These are phyloP conservation scores for Emmonsia crescens DNA, from an alignment of 2,329 filamentous ascomycete genomes.

Conservation along the genomic window DNA sequence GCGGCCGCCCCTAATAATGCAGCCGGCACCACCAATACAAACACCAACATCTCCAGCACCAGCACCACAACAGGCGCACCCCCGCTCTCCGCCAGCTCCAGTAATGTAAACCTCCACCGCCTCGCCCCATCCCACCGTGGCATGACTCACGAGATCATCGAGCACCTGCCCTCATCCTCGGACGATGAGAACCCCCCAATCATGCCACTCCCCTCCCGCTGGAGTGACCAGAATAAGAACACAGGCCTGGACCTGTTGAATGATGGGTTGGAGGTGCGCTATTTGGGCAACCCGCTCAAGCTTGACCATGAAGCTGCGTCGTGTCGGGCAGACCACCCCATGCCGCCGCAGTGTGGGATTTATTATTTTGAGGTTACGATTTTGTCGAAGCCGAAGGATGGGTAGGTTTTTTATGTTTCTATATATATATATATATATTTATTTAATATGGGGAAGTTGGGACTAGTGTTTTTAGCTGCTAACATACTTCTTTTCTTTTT, in stretches of 20 bases:
- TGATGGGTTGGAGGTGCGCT: slow-evolving; percentile 62
- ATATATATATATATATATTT: not conserved
- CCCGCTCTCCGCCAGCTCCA: slow-evolving; percentile 43
- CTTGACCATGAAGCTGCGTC: slow-evolving; percentile 66
- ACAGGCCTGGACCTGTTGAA: slow-evolving; percentile 60
- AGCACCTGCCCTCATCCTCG: slow-evolving; percentile 49
- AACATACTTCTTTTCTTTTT: slow-evolving; percentile 2
- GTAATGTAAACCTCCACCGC: slow-evolving; percentile 46
- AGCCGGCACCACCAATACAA: not conserved
- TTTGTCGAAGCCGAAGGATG: slow-evolving; percentile 55
- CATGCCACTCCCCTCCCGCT: slow-evolving; percentile 64
- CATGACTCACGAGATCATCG: slow-evolving; percentile 73
- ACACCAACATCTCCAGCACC: not conserved
- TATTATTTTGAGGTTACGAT: slow-evolving; percentile 83
- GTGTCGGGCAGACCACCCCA: slow-evolving; percentile 71
- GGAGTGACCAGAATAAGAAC: slow-evolving; percentile 71
- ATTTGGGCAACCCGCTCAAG: slow-evolving; percentile 46
- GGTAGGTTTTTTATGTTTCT: slow-evolving; percentile 35
- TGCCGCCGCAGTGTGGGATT: slow-evolving; percentile 81
- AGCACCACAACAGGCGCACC: slow-evolving; percentile 5
- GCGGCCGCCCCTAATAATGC: slow-evolving; percentile 12
- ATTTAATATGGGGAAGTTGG: slow-evolving; percentile 1
- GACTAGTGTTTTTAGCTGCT: slow-evolving; percentile 26
- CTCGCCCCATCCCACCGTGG: slow-evolving; percentile 60
- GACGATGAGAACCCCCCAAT: slow-evolving; percentile 51